These are phyloP conservation scores for Westerdykella ornata DNA, from an alignment of 2,329 filamentous ascomycete species.

Conservation along the genomic window DNA sequence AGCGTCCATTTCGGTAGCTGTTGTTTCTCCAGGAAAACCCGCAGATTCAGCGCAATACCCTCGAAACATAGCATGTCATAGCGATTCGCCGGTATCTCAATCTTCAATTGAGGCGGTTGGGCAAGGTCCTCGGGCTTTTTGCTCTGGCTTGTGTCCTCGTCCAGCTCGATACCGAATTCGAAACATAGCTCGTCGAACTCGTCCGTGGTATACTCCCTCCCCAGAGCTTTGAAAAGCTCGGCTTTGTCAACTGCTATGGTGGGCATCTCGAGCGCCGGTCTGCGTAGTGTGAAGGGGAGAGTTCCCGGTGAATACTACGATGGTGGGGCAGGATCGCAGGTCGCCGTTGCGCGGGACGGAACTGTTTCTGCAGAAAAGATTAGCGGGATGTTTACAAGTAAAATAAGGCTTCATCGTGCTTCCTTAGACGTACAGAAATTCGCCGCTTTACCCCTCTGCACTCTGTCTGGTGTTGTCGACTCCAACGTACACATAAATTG, in stretches of 20 bases:
- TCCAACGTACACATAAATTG: no score
- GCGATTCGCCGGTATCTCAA: slow-evolving; percentile 93
- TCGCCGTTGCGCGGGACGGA: no score
- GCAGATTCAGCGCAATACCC: slow-evolving; percentile 90
- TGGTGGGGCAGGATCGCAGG: slow-evolving; percentile 18
- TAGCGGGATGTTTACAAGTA: no score
- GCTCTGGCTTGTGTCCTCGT: slow-evolving; percentile 60
- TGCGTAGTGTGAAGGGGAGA: slow-evolving; percentile 15
- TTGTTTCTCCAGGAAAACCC: slow-evolving; percentile 78
- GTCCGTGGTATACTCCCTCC: slow-evolving; percentile 82
- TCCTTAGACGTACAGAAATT: no score
- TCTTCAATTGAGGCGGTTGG: slow-evolving; percentile 89
- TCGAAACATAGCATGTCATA: slow-evolving; percentile 96
- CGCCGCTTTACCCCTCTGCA: no score
- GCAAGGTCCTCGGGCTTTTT: slow-evolving; percentile 45
- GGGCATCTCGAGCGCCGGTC: slow-evolving; percentile 60
- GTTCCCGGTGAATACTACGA: neutral
- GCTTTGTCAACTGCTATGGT: slow-evolving; percentile 97
- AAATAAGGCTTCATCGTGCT: no score
- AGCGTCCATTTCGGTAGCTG: slow-evolving; percentile 74
- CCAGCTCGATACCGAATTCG: slow-evolving; percentile 95
- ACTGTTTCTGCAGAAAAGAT: no score
- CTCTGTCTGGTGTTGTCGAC: no score
- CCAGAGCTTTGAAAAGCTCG: slow-evolving; percentile 86
- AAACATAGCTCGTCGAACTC: slow-evolving; percentile 98